Evolutionary conservation across 2,329 filamentous ascomycete species (phyloP).

Genomic region (Nannizziopsis arthrosporioides): DNA sequence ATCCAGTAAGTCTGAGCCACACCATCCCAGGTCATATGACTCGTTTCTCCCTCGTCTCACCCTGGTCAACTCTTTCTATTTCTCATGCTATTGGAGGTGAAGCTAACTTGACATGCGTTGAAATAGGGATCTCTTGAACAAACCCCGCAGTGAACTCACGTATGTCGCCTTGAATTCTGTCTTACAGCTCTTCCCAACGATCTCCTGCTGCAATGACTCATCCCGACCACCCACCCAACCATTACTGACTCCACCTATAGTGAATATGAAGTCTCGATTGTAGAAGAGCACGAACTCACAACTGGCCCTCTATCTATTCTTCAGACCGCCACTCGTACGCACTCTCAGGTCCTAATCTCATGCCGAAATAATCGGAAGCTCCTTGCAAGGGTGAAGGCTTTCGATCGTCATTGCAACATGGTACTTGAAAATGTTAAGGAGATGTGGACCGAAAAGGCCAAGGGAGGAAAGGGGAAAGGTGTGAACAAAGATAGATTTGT

Average conservation of each 20-base stretch:
- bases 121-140: conserved; percentile 70
- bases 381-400: conserved; percentile 92
- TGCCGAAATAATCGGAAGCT: conserved; percentile 98
- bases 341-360: conserved; percentile 92
- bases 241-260: conserved; percentile 35
- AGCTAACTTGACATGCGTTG: conserved; percentile 15
- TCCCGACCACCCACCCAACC: background rate
- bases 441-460: conserved; percentile 97
- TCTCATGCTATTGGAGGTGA: background rate
- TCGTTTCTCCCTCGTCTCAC: conserved; percentile 9
- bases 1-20: conserved; percentile 48
- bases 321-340: conserved; percentile 87
- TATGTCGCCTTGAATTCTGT: conserved; percentile 39
- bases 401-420: conserved; percentile 99
- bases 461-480: conserved; percentile 77
- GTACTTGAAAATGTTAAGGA: conserved; percentile 94
- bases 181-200: conserved; percentile 5
- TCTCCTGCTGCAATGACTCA: background rate
- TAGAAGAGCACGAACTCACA: conserved; percentile 69
- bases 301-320: conserved; percentile 81
- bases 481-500: conserved; percentile 98
- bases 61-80: background rate
- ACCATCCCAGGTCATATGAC: conserved; percentile 16
- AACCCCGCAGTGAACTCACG: conserved; percentile 85
- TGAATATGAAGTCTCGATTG: conserved; percentile 78